Conservation (phyloP, 257 asterid species). For the Plantago ovata region DNA sequence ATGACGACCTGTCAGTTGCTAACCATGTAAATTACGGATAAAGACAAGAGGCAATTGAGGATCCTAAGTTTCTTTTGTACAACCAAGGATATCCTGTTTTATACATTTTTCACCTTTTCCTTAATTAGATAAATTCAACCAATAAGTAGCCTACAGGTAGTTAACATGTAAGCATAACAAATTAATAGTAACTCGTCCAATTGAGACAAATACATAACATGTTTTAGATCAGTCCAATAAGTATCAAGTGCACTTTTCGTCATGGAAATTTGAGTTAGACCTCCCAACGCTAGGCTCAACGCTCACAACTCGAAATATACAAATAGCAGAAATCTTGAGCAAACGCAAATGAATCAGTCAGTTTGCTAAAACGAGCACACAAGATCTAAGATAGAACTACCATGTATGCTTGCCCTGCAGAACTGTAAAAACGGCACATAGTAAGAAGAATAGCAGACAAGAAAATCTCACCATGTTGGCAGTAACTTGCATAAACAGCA, state of each 20-base stretch:
- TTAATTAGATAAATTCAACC: background rate
- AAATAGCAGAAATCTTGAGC: background rate
- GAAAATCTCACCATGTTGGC: conserved; percentile 81
- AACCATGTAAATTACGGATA: background rate
- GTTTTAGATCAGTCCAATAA: background rate
- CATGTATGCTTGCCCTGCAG: background rate
- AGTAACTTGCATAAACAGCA: conserved; percentile 80
- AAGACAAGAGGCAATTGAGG: too few species aligned
- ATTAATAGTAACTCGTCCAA: background rate
- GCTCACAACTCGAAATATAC: background rate
- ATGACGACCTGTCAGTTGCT: conserved; percentile 66
- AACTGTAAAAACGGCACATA: background rate
- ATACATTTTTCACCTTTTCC: background rate
- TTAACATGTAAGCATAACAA: background rate
- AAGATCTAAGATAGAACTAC: background rate
- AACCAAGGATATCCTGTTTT: background rate
- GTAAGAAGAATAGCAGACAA: background rate
- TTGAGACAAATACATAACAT: background rate
- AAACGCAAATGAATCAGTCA: background rate
- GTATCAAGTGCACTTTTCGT: background rate
- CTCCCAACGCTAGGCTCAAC: background rate
- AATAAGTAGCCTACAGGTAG: background rate
- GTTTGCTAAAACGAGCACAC: background rate
- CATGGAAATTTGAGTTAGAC: background rate
- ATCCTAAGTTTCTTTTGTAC: too few species aligned